Evolutionary conservation across 805 yeast species (phyloP).

Genomic region (Yamadazyma philogaea): DNA sequence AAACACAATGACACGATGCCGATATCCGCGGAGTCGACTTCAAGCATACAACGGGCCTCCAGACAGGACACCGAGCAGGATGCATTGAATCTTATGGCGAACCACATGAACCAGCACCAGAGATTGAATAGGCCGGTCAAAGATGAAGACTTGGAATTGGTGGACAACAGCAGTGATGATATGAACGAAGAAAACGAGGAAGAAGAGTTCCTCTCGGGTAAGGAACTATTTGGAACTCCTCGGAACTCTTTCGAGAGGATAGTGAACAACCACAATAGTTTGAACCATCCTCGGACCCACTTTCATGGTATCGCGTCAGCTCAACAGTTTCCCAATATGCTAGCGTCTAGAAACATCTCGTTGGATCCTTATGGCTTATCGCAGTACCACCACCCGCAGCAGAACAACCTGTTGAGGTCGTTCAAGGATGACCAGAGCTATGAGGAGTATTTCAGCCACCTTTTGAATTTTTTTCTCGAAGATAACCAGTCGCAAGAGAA

Average conservation of each 20-base stretch:
- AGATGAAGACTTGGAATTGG: slow-evolving; percentile 36
- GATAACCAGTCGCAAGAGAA: slow-evolving; percentile 27
- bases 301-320: slow-evolving; percentile 2
- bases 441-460: slow-evolving; percentile 39
- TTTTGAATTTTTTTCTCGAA: slow-evolving; percentile 53
- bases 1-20: slow-evolving; percentile 35
- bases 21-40: slow-evolving; percentile 26
- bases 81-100: slow-evolving; percentile 33
- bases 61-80: slow-evolving; percentile 44
- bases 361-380: slow-evolving; percentile 38
- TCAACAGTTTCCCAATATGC: slow-evolving; percentile 14
- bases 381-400: slow-evolving; percentile 38
- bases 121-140: slow-evolving; percentile 17
- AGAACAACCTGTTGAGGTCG: slow-evolving; percentile 15
- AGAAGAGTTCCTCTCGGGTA: slow-evolving; percentile 37
- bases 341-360: slow-evolving; percentile 17
- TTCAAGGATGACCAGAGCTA: slow-evolving; percentile 24
- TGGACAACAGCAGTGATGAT: slow-evolving; percentile 26
- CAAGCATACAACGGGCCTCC: slow-evolving; percentile 23
- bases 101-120: slow-evolving; percentile 18
- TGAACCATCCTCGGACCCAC: slow-evolving; percentile 6
- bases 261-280: slow-evolving; percentile 15
- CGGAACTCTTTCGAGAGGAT: slow-evolving; percentile 35
- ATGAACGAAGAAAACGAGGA: slow-evolving; percentile 24
- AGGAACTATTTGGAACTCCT: slow-evolving; percentile 42